Base-by-base conservation (phyloP, 768 basidiomycete species). In the Mycena maculata region DNA sequence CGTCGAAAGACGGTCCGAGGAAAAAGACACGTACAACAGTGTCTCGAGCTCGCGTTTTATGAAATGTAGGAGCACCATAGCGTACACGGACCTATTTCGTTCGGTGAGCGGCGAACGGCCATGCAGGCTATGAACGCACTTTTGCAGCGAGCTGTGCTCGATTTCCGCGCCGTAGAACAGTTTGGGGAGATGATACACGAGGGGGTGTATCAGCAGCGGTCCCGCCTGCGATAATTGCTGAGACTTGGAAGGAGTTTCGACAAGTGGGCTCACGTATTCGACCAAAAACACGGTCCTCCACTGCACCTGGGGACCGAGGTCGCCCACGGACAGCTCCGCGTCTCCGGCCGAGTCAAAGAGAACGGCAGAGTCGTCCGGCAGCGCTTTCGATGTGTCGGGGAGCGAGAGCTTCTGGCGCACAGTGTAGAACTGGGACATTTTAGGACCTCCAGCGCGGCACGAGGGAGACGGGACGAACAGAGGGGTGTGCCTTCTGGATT, bases 31-130 rank as follows among this genome's bases (percentile, higher is more conserved):
- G n/a, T 60, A 93, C 93, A 95, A 97, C 5, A 96, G 63, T 3
- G 98, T 96, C 80, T 99, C 98, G 22, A 94, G 77, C 75, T 97
- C 95, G 57, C 98, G 91, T 80, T 99, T 99, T 48, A 87, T 66
- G 79, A 96, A 99, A 76, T 99, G 98, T 18, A 91, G 74, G 79
- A 98, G 84, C 38, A 95, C 89, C 70, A 98, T 85, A 3, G 80
- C 86, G 71, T 88, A 94, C 6, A 90, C 88, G 66, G 88, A 89
- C 73, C 92, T 89, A 68, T 36, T 27, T 27, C 50, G 1, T 30
- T 23, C 38, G n/a, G n/a, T n/a, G n/a, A 15, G 23, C 41, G 7
- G 68, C 85, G 67, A 20, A 59, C 58, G 94, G 90, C 13, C 13
- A 36, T 13, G 33, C 33, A 13, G 6, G 6, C 6, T 7, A 36